Base-by-base conservation (phyloP, 768 basidiomycete species). In the Dioszegia aurantiaca region DNA sequence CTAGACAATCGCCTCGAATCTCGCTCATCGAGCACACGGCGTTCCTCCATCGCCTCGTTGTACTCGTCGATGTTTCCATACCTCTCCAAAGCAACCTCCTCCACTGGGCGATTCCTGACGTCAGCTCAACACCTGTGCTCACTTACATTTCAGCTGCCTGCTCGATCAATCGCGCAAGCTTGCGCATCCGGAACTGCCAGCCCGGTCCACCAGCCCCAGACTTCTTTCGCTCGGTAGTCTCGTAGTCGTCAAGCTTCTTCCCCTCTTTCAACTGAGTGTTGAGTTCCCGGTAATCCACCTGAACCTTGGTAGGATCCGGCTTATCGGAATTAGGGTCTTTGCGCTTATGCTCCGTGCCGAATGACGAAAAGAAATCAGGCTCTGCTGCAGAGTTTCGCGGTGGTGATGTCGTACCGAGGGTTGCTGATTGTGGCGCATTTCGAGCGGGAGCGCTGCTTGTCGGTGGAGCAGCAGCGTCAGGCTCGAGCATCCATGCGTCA, bases 111-210 rank as follows among this genome's bases (percentile, higher is more conserved):
- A 19, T 62, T 55, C 56, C 71, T 76, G 48, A 1, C n/a, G 26
- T 58, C 56, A 67, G 31, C 54, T 14, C 21, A 17, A n/a, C 30
- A 56, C 14, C 19, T 16, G 6, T 31, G 42, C 23, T 21, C 19
- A 33, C 45, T 67, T 52, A 76, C 75, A 93, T 90, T 69, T 97
- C 93, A 58, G 90, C 86, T 0, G 88, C 90, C 2, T 88, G 83
- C 73, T 98, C 94, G 70, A 90, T 93, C 0, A 90, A 87, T 16
- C 89, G 83, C 39, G 86, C 84, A 0, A 99, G 83, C 67, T 92
- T 90, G 86, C 89, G 91, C 95, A 98, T 98, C 16, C 95, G 86
- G 94, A 95, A 99, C 71, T 85, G 86, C 2, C 90, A 90, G 11
- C 94, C 94, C 4, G 92, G 88, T 1, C 90, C 91, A 2, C 94